Evolutionary conservation across 805 yeast species (phyloP).

Genomic region (Ogataea nitratoaversa): DNA sequence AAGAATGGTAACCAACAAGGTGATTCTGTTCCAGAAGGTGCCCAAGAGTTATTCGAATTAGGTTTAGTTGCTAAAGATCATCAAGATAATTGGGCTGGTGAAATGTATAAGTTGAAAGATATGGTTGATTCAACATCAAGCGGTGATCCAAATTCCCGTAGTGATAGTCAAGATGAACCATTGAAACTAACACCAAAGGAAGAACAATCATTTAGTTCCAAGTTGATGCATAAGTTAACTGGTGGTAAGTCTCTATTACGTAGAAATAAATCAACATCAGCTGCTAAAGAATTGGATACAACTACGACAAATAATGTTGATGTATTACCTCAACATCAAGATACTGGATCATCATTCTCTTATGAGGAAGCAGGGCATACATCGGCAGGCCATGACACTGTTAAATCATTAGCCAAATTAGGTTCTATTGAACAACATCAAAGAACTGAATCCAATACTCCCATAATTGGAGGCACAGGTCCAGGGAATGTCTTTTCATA

Average conservation of each 20-base stretch:
- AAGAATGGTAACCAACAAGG: slow-evolving; percentile 20
- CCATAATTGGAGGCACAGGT: slow-evolving; percentile 8
- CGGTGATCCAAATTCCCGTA: slow-evolving; percentile 17
- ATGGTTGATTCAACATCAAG: slow-evolving; percentile 22
- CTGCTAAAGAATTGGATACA: no score
- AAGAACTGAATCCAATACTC: slow-evolving; percentile 18
- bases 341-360: background rate
- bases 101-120: slow-evolving; percentile 49
- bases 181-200: slow-evolving; percentile 33
- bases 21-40: slow-evolving; percentile 28
- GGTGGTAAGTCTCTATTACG: slow-evolving; percentile 37
- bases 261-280: slow-evolving; percentile 17
- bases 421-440: slow-evolving; percentile 5
- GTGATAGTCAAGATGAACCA: slow-evolving; percentile 23
- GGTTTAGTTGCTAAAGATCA: slow-evolving; percentile 84
- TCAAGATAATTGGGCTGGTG: slow-evolving; percentile 66
- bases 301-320: slow-evolving; percentile 2
- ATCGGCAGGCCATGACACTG: slow-evolving; percentile 2
- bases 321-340: slow-evolving; percentile 2
- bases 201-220: slow-evolving; percentile 35
- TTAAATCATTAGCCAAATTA: slow-evolving; percentile 1
- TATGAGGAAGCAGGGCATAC: background rate
- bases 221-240: slow-evolving; percentile 39
- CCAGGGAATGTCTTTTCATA: background rate
- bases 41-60: slow-evolving; percentile 60